Evolutionary conservation across 441 rosid species (phyloP).

Genomic region (Pelargonium citronellum): DNA sequence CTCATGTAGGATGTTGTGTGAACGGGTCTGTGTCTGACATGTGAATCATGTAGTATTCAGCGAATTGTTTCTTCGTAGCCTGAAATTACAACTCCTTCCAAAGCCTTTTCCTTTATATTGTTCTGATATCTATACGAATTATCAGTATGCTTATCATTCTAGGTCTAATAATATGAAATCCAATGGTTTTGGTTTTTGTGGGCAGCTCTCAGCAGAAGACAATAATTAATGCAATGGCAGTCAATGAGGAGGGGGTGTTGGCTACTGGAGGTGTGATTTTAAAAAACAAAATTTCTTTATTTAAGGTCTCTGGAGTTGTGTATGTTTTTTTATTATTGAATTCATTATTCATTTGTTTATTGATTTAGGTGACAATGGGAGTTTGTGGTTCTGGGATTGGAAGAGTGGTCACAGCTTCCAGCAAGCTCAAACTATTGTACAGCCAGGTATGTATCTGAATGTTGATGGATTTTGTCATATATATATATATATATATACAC

Average conservation of each 20-base stretch:
- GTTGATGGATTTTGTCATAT: too few relatives aligned
- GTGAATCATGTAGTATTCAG: too few relatives aligned
- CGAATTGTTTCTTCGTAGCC: too few relatives aligned
- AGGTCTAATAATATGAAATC: not conserved
- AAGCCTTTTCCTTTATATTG: not conserved
- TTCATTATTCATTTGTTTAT: conserved; percentile 3
- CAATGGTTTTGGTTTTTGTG: conserved; percentile 11
- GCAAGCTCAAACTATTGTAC: conserved; percentile 89
- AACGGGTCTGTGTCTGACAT: too few relatives aligned
- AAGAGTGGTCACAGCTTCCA: conserved; percentile 95
- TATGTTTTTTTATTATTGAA: not conserved
- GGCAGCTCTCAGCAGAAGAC: conserved; percentile 90
- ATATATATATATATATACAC: not conserved
- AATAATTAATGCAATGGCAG: conserved; percentile 86
- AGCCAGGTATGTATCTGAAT: conserved; percentile 53
- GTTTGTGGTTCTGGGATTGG: conserved; percentile 99
- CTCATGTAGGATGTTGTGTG: too few relatives aligned
- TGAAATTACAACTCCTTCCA: not conserved
- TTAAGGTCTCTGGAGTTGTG: not conserved
- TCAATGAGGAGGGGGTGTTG: conserved; percentile 91
- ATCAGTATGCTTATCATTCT: not conserved
- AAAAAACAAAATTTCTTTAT: too few relatives aligned
- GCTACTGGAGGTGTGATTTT: conserved; percentile 75
- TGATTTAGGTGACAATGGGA: conserved; percentile 83
- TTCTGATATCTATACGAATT: not conserved